Evolutionary conservation across 192 early-diverging fungal species (phyloP).

Genomic region (Mortierella claussenii): DNA sequence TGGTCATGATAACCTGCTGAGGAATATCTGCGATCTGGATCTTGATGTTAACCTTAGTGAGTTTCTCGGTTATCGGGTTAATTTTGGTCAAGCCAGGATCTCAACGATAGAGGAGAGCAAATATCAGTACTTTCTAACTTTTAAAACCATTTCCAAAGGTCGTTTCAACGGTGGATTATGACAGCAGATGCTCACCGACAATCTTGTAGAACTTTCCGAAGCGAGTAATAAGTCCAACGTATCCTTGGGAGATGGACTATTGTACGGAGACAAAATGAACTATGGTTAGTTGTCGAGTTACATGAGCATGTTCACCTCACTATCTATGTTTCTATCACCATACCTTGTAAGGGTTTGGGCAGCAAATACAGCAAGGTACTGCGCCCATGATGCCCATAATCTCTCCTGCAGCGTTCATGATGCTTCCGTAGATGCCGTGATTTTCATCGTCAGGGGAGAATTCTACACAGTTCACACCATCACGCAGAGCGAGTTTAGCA

Average conservation of each 20-base stretch:
- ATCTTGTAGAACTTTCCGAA: slow-evolving; percentile 71
- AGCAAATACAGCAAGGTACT: slow-evolving; percentile 59
- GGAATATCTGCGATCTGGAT: slow-evolving; percentile 67
- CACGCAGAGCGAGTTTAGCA: neutral
- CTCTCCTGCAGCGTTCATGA: slow-evolving; percentile 60
- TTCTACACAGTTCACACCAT: no score
- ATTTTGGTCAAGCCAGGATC: slow-evolving; percentile 69
- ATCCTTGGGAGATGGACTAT: slow-evolving; percentile 69
- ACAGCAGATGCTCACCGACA: slow-evolving; percentile 29
- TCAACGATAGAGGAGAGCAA: slow-evolving; percentile 1
- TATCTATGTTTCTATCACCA: neutral
- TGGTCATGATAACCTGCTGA: slow-evolving; percentile 82
- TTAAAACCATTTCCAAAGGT: no score
- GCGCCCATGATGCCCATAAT: slow-evolving; percentile 57
- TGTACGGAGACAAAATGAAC: neutral
- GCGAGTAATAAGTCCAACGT: slow-evolving; percentile 72
- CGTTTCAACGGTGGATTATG: no score
- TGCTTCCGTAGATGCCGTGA: slow-evolving; percentile 57
- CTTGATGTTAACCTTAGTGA: slow-evolving; percentile 61
- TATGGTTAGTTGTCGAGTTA: neutral
- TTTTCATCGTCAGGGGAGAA: slow-evolving; percentile 47
- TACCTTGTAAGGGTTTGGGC: slow-evolving; percentile 73
- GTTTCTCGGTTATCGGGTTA: slow-evolving; percentile 59
- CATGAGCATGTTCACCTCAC: neutral
- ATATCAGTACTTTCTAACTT: no score